A percentile compares a stretch with the other conserved stretches of the same genome.
phyloP scores from a whole-genome alignment of 202 grass and related monocot genomes.

The Schoenoplectus tabernaemontani region DNA sequence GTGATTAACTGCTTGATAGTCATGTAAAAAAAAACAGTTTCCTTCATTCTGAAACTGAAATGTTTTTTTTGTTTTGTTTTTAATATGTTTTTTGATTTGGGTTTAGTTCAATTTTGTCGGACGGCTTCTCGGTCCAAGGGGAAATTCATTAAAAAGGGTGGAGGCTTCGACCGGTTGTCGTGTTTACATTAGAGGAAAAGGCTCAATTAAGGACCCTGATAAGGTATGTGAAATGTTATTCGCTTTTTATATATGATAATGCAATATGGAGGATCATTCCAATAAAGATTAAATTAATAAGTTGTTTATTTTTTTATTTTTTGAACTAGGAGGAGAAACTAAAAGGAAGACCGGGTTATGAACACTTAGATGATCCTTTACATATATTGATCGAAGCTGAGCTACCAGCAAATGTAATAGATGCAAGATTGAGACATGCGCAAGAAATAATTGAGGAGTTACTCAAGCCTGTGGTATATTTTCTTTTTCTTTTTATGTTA shows the following conservation, averaged over 20 bases:
- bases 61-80: constrained; percentile 21
- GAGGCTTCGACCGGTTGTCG: constrained; percentile 93
- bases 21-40: constrained; percentile 2
- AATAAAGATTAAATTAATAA: not conserved
- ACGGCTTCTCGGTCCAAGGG: constrained; percentile 88
- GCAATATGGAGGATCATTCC: not conserved
- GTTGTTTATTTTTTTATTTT: constrained; percentile 24
- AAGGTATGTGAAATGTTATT: constrained; percentile 42
- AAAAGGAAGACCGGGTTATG: constrained; percentile 81
- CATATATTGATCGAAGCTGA: constrained; percentile 97
- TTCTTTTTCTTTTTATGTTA: not conserved
- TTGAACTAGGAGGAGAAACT: constrained; percentile 85
- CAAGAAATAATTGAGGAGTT: constrained; percentile 96
- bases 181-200: constrained; percentile 96
- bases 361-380: constrained; percentile 88
- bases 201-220: constrained; percentile 91
- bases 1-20: constrained; percentile 14
- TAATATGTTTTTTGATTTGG: not conserved
- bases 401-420: constrained; percentile 79
- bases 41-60: not conserved
- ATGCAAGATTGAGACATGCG: constrained; percentile 72
- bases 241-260: constrained; percentile 14
- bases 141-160: constrained; percentile 98
- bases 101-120: constrained; percentile 91
- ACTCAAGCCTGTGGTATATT: constrained; percentile 86